Evolutionary conservation across 805 yeast genomes (phyloP).

Genomic region (Scheffersomyces spartinae): DNA sequence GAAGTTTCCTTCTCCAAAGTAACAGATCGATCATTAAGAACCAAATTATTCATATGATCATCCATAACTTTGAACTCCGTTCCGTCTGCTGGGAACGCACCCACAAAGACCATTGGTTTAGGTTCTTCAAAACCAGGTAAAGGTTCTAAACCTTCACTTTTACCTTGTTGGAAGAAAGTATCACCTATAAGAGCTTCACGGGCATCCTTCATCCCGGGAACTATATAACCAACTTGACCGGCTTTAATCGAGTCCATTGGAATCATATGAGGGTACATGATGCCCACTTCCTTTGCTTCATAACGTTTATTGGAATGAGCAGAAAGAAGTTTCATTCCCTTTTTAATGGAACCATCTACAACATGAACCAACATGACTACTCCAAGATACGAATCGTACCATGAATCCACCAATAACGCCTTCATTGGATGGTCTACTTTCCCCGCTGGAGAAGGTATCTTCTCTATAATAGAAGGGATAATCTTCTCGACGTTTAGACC

Average conservation of each 20-base stretch:
- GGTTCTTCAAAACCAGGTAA: constrained; percentile 94
- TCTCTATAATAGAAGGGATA: constrained; percentile 72
- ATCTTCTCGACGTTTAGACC: constrained; percentile 70
- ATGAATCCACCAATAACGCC: constrained; percentile 85
- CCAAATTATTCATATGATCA: constrained; percentile 80
- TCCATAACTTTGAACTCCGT: constrained; percentile 80
- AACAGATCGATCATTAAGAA: constrained; percentile 86
- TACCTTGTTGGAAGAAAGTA: constrained; percentile 59
- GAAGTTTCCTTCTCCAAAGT: constrained; percentile 84
- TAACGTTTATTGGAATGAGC: constrained; percentile 68
- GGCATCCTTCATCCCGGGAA: constrained; percentile 90
- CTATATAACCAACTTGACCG: constrained; percentile 90
- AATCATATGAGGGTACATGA: constrained; percentile 84
- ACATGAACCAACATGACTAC: constrained; percentile 77
- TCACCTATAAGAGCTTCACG: constrained; percentile 87
- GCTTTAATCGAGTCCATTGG: constrained; percentile 56
- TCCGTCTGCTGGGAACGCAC: constrained; percentile 96
- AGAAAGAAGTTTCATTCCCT: constrained; percentile 65
- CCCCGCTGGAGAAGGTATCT: constrained; percentile 74
- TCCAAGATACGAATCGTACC: constrained; percentile 92
- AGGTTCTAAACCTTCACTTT: constrained; percentile 49
- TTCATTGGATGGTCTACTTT: constrained; percentile 40
- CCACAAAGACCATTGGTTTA: constrained; percentile 97
- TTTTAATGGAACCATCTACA: constrained; percentile 69
- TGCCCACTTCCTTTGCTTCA: constrained; percentile 88